Conservation (phyloP, 768 basidiomycete species). For the Kwoniella europaea region DNA sequence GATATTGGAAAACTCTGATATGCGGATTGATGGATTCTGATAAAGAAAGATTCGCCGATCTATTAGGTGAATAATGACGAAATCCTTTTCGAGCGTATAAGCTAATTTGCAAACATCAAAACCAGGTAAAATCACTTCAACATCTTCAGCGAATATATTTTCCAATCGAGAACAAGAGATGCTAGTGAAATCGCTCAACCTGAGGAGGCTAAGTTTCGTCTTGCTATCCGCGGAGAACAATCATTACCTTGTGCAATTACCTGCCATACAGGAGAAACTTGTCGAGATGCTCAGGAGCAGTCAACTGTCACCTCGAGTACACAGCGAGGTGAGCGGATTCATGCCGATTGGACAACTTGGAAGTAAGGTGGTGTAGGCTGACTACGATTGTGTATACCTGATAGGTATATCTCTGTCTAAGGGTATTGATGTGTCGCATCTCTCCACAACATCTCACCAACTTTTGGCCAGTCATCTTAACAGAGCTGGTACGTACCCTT, state of each 20-base stretch:
- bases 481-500: slow-evolving; percentile 66
- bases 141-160: slow-evolving; percentile 93
- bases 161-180: slow-evolving; percentile 94
- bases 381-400: neutral
- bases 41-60: slow-evolving; percentile 80
- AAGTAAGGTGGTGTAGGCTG: neutral
- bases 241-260: slow-evolving; percentile 84
- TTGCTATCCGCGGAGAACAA: slow-evolving; percentile 89
- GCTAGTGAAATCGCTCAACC: slow-evolving; percentile 78
- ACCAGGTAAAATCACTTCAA: slow-evolving; percentile 67
- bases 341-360: too few species aligned
- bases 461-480: slow-evolving; percentile 94
- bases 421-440: slow-evolving; percentile 86
- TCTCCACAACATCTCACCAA: slow-evolving; percentile 89
- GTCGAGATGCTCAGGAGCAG: slow-evolving; percentile 85
- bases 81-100: too few species aligned
- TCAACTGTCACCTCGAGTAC: slow-evolving; percentile 78
- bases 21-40: slow-evolving; percentile 82
- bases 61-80: slow-evolving; percentile 66
- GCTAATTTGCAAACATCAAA: neutral
- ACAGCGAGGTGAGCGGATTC: slow-evolving; percentile 72
- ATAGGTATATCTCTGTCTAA: slow-evolving; percentile 79
- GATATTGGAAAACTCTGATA: slow-evolving; percentile 74
- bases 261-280: slow-evolving; percentile 93
- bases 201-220: slow-evolving; percentile 83